Evolutionary conservation across 352 stramenopile species (phyloP).

Genomic region (Globisporangium nagaii): DNA sequence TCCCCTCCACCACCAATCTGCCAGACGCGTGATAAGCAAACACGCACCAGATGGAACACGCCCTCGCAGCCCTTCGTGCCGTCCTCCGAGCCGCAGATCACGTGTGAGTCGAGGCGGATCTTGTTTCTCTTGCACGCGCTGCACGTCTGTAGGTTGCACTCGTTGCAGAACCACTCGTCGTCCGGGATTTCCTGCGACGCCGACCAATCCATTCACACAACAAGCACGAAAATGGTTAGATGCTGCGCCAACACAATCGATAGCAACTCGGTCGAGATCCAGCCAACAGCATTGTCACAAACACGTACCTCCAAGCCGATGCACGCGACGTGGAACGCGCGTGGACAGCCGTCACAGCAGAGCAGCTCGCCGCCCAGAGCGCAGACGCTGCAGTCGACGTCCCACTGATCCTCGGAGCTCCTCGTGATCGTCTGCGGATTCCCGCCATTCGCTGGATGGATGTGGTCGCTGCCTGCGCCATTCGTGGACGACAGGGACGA

Average conservation of each 20-base stretch:
- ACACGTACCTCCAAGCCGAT: conserved; percentile 44
- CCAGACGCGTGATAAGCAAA: conserved; percentile 4
- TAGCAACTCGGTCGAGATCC: not conserved
- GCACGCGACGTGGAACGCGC: conserved; percentile 89
- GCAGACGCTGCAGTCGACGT: conserved; percentile 88
- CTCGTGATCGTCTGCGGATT: conserved; percentile 22
- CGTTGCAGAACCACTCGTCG: conserved; percentile 86
- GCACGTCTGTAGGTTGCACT: conserved; percentile 82
- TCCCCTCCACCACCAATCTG: not conserved
- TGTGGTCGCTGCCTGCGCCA: conserved; percentile 4
- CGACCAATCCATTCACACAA: too few relatives aligned
- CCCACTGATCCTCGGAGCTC: conserved; percentile 71
- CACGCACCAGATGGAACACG: conserved; percentile 81
- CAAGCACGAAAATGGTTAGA: not conserved
- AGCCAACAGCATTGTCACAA: not conserved
- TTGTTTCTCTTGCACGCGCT: conserved; percentile 82
- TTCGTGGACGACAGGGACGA: not conserved
- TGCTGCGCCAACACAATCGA: too few relatives aligned
- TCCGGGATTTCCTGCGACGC: conserved; percentile 43
- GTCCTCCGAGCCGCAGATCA: conserved; percentile 88
- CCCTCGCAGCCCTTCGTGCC: conserved; percentile 80
- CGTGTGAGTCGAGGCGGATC: conserved; percentile 85
- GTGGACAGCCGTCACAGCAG: conserved; percentile 89
- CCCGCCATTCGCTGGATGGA: not conserved
- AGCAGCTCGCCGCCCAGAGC: conserved; percentile 76